Evolutionary conservation across 129 eudicot species (phyloP).

Genomic region (Centella asiatica): DNA sequence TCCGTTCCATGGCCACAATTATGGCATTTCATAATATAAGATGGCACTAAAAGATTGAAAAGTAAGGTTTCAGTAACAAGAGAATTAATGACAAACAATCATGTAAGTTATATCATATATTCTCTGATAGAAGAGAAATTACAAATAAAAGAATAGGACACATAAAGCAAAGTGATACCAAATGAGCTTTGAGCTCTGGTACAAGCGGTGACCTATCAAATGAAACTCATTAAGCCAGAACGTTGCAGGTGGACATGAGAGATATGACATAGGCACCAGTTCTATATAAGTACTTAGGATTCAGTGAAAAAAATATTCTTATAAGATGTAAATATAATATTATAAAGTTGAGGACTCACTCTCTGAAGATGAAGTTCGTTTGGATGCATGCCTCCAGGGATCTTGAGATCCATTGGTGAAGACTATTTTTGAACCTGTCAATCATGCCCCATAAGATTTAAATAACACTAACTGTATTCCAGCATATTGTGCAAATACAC

Average conservation of each 20-base stretch:
- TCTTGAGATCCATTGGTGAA: constrained; percentile 98
- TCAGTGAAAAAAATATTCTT: too few relatives aligned
- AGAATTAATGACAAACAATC: background rate
- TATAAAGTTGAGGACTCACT: constrained; percentile 31
- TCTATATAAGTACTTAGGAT: background rate
- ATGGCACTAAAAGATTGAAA: constrained; percentile 58
- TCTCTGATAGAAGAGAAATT: too few relatives aligned
- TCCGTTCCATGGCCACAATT: constrained; percentile 95
- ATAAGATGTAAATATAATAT: too few relatives aligned
- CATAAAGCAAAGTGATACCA: background rate
- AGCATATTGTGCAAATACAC: background rate
- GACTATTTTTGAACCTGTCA: constrained; percentile 73
- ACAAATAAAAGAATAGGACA: background rate
- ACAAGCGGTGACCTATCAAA: background rate
- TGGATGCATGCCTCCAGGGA: constrained; percentile 97
- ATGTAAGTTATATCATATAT: background rate
- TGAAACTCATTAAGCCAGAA: background rate
- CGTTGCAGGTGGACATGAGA: background rate
- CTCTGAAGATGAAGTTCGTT: constrained; percentile 66
- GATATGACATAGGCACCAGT: background rate
- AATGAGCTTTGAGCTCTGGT: background rate
- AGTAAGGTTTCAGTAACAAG: constrained; percentile 15
- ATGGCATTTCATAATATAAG: constrained; percentile 64
- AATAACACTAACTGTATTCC: too few relatives aligned
- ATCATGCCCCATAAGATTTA: constrained; percentile 10